Evolutionary conservation across 495 filamentous ascomycete species (phyloP), one percentile per base, ranked within the genome.

Genomic region (Neurospora tetraspora): DNA sequence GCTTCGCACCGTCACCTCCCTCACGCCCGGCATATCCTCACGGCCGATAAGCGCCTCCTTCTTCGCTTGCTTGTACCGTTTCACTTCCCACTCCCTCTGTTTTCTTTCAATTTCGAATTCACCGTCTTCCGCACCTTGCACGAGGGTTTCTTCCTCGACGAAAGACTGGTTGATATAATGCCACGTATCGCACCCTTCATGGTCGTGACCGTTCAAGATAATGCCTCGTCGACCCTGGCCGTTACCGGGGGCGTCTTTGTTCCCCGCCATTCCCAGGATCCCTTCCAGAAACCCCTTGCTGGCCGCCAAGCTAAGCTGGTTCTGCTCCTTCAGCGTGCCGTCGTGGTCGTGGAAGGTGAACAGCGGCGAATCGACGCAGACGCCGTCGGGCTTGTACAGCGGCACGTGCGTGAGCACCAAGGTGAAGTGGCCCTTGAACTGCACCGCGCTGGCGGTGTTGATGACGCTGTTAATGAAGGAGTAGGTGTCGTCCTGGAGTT

Each of bases 1-100:
- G 76, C 93, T 97, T n/a, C 93, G 88, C 6, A 98, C 91, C 0
- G 96, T 99, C 70, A 98, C 88, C 81, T 98, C 96, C 3, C 94
- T 83, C n/a, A 97, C 84, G 1, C 88, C 88, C 1, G 88, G 87
- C 2, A 85, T 23, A 0, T 77, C 81, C 0, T 78, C 76, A 2
- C 78, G 76, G 11, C 80, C 81, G 20, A 79, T 74, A 0, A 85
- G 68, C 4, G 80, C 71, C 4, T 76, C 77, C 6, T 73, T 72
- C 14, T 69, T 74, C 0, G 83, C 83, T 40, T 84, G 69, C 18
- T 76, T 71, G 82, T 83, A 88, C 23, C 77, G 77, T 36, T 78
- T 80, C 0, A 83, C 86, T 71, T 87, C 77, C 86, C 87, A 80
- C 42, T 72, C 68, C 0, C 70, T 71, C 23, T 72, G 6, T 2